These are phyloP conservation scores for Dioscorea alata DNA, from an alignment of 106 monocot genomes.

Conservation along the genomic window DNA sequence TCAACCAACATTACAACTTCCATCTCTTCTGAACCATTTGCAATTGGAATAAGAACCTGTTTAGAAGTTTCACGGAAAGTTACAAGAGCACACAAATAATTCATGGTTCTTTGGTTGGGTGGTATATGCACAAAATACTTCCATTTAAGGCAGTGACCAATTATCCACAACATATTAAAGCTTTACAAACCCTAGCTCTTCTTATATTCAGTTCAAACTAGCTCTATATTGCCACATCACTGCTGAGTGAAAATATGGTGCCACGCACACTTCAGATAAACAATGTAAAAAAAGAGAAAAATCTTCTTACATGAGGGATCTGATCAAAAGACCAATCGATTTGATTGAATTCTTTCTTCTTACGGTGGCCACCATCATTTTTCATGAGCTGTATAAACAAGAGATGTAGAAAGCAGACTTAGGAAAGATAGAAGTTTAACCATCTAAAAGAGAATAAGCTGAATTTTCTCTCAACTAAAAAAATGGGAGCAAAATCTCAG, in stretches of 20 bases:
- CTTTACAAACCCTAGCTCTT: too few species aligned
- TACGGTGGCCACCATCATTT: constrained; percentile 19
- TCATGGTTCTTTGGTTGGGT: too few species aligned
- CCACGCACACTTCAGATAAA: too few species aligned
- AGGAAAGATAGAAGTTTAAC: neutral
- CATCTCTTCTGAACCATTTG: constrained; percentile 88
- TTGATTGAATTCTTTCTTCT: constrained; percentile 61
- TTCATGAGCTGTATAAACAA: constrained; percentile 34
- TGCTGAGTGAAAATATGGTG: neutral
- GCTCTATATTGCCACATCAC: neutral
- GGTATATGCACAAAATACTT: too few species aligned
- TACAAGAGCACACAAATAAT: neutral
- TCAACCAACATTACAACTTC: constrained; percentile 73
- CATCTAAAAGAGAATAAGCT: constrained; percentile 1
- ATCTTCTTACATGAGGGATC: constrained; percentile 54
- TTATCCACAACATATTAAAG: too few species aligned
- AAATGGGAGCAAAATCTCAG: too few species aligned
- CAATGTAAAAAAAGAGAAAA: neutral
- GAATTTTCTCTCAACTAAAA: neutral
- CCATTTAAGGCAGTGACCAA: too few species aligned
- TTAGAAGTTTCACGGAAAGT: neutral
- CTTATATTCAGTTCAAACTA: neutral
- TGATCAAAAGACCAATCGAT: constrained; percentile 62
- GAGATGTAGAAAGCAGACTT: neutral
- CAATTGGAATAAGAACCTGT: constrained; percentile 88